Conservation (phyloP, 176 grass and related monocot species). For the Bromus sterilis region DNA sequence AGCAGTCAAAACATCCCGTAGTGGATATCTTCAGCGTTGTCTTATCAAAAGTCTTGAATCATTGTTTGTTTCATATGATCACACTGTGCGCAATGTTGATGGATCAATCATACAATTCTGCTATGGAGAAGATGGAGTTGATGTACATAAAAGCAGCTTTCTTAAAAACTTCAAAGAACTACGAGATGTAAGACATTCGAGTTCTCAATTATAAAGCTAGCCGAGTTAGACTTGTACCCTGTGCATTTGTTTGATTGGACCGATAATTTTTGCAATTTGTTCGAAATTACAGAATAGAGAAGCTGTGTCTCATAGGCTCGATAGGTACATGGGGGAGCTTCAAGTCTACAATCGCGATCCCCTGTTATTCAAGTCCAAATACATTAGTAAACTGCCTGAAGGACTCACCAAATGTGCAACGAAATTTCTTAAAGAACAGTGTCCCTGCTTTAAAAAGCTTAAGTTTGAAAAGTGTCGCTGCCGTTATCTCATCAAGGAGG, state of each 20-base stretch:
- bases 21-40: conserved; percentile 95
- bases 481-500: conserved; percentile 13
- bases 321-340: background rate
- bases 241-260: conserved; percentile 5
- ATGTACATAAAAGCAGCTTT: conserved; percentile 75
- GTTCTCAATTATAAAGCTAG: background rate
- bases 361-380: conserved; percentile 24
- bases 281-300: conserved; percentile 44
- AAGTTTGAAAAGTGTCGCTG: conserved; percentile 3
- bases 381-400: conserved; percentile 36
- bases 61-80: conserved; percentile 80
- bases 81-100: conserved; percentile 88
- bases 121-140: conserved; percentile 88
- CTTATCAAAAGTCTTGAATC: conserved; percentile 88
- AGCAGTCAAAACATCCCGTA: conserved; percentile 92
- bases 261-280: conserved; percentile 23
- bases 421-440: background rate
- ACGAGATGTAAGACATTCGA: conserved; percentile 49
- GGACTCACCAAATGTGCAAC: background rate
- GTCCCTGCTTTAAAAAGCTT: background rate
- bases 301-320: conserved; percentile 43
- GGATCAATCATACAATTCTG: conserved; percentile 89
- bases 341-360: background rate
- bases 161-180: conserved; percentile 64
- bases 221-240: background rate